A percentile compares a stretch with the other conserved stretches of the same genome.
Conservation (phyloP, 1,284 basidiomycete genomes). For the Takashimella koratensis region DNA sequence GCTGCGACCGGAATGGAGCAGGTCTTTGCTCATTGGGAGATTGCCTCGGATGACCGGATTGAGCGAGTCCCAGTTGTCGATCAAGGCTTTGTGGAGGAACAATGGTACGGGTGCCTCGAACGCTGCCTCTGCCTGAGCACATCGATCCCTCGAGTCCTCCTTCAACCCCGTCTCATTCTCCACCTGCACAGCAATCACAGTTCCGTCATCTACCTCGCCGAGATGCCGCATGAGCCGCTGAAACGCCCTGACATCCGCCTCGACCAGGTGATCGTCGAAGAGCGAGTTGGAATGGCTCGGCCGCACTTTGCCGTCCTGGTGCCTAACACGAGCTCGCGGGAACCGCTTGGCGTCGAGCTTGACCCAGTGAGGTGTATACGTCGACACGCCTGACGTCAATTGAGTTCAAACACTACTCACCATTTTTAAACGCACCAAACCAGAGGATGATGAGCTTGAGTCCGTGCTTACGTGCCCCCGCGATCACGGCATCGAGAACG, state of each 20-base stretch:
- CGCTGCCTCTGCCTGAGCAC: neutral
- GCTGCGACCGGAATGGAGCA: neutral
- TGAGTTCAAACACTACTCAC: neutral
- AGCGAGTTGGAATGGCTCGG: constrained; percentile 1
- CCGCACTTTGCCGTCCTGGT: neutral
- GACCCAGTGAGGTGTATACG: constrained; percentile 13
- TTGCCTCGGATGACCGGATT: neutral
- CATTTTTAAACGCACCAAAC: constrained; percentile 17
- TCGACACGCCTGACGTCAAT: neutral
- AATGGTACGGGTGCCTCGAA: constrained; percentile 2
- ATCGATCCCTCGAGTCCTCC: constrained; percentile 9
- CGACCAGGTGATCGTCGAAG: constrained; percentile 2
- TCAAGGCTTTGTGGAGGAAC: neutral
- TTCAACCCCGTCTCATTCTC: constrained; percentile 14
- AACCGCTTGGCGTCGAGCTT: constrained; percentile 14
- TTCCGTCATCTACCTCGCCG: constrained; percentile 7
- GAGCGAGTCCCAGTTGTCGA: neutral
- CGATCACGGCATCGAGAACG: constrained; percentile 11
- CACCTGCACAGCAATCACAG: constrained; percentile 17
- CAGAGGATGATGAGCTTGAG: constrained; percentile 13
- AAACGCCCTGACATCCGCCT: constrained; percentile 13
- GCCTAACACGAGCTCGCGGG: constrained; percentile 5
- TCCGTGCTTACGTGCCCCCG: constrained; percentile 9
- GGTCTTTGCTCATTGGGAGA: neutral
- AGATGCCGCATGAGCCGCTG: constrained; percentile 8